A percentile compares a stretch with the other conserved stretches of the same genome.
Conservation (phyloP, 345 rosid genomes). For the Syzygium aqueum region DNA sequence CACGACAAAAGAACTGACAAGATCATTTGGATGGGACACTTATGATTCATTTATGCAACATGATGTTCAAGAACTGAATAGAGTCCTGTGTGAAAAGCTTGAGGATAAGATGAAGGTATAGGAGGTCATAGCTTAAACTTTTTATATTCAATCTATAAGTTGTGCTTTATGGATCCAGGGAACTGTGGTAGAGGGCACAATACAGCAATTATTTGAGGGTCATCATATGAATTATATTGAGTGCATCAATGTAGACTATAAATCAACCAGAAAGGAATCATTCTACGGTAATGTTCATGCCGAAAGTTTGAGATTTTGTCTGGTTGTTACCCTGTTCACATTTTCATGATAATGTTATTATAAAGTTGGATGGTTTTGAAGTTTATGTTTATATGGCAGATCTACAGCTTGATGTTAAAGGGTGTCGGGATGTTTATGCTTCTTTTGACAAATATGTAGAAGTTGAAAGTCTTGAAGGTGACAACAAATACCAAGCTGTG, state of each 20-base stretch:
- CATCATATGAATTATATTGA: conserved; percentile 98
- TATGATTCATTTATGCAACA: conserved; percentile 99
- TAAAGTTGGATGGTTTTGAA: background rate
- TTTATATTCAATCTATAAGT: background rate
- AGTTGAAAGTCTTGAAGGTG: conserved; percentile 97
- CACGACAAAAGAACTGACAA: conserved; percentile 87
- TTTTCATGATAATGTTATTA: background rate
- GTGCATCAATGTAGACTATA: conserved; percentile 93
- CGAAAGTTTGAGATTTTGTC: background rate
- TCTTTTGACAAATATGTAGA: conserved; percentile 99
- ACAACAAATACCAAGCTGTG: conserved; percentile 95
- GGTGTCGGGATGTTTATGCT: conserved; percentile 92
- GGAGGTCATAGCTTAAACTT: conserved; percentile 1
- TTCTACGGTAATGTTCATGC: conserved; percentile 57
- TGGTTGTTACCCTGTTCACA: background rate
- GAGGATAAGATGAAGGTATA: conserved; percentile 96
- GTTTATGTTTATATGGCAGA: conserved; percentile 33
- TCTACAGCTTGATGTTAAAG: conserved; percentile 99
- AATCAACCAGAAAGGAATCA: conserved; percentile 93
- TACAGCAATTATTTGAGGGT: conserved; percentile 94
- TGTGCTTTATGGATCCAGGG: conserved; percentile 41
- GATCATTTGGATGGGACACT: conserved; percentile 99
- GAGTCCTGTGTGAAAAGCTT: conserved; percentile 89
- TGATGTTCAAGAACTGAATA: conserved; percentile 97
- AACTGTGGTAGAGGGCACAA: conserved; percentile 98